These are phyloP conservation scores for Poronia punctata DNA, from an alignment of 495 filamentous ascomycete species.

Conservation along the genomic window DNA sequence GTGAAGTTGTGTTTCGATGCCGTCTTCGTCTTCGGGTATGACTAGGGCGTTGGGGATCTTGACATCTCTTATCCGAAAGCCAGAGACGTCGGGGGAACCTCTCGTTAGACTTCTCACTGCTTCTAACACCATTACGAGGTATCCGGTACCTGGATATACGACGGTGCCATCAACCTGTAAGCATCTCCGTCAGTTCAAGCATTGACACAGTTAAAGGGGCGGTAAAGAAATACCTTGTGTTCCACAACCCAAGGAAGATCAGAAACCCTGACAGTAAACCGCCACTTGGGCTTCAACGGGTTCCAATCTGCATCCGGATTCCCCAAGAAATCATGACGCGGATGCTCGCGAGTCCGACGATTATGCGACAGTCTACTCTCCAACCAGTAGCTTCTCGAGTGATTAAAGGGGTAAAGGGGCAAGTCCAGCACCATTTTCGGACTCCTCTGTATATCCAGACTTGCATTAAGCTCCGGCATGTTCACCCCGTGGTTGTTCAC, in stretches of 20 bases:
- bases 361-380: constrained; percentile 32
- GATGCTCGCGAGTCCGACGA: constrained; percentile 27
- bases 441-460: constrained; percentile 10
- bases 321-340: constrained; percentile 42
- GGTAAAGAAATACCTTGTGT: constrained; percentile 24
- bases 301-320: constrained; percentile 24
- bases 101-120: constrained; percentile 30
- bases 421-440: constrained; percentile 18
- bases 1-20: constrained; percentile 10
- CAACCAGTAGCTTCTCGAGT: constrained; percentile 31
- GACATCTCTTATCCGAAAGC: constrained; percentile 21
- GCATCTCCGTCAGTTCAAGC: neutral
- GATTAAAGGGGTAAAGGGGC: constrained; percentile 36
- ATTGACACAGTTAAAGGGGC: neutral
- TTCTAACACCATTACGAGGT: constrained; percentile 39
- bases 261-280: constrained; percentile 25
- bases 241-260: constrained; percentile 44
- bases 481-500: constrained; percentile 19
- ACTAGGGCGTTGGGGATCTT: constrained; percentile 27
- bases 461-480: constrained; percentile 10
- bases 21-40: constrained; percentile 27
- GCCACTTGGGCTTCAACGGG: constrained; percentile 33
- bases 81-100: constrained; percentile 8
- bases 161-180: constrained; percentile 22
- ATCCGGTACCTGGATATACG: constrained; percentile 38